These are phyloP conservation scores for Aspergillus luchuensis DNA, from an alignment of 2,329 filamentous ascomycete genomes.

Conservation along the genomic window DNA sequence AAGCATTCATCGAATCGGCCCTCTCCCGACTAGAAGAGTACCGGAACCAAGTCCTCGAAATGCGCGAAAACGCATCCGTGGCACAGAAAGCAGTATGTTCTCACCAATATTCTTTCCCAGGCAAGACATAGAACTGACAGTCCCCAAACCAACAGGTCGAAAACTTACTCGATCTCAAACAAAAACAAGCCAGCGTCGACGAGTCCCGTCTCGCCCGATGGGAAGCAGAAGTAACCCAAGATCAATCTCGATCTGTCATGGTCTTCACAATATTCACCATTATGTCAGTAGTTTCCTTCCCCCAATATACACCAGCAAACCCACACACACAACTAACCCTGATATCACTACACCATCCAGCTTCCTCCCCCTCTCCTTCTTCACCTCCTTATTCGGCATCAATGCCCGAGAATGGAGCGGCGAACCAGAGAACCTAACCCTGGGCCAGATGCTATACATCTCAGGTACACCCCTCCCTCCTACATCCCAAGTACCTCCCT, in stretches of 20 bases:
- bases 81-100: conserved; percentile 58
- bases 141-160: conserved; percentile 51
- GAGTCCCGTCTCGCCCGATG: conserved; percentile 65
- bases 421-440: conserved; percentile 41
- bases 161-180: conserved; percentile 67
- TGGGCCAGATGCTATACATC: conserved; percentile 31
- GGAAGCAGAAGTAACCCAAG: conserved; percentile 64
- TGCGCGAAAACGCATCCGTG: conserved; percentile 59
- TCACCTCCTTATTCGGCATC: conserved; percentile 67
- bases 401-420: conserved; percentile 64
- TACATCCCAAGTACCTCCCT: no score
- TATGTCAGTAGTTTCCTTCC: conserved; percentile 43
- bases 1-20: conserved; percentile 56
- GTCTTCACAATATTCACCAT: conserved; percentile 63
- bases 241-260: conserved; percentile 65
- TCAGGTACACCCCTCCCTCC: conserved; percentile 24
- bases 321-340: not conserved
- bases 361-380: conserved; percentile 66
- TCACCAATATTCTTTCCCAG: no score
- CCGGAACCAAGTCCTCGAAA: conserved; percentile 56
- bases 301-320: not conserved
- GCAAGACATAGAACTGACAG: not conserved
- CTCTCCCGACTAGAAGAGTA: conserved; percentile 59
- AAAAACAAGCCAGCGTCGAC: conserved; percentile 67
- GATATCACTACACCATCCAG: conserved; percentile 17